phyloP scores from a whole-genome alignment of 176 grass and related monocot species.

The Bonia amplexicaulis region DNA sequence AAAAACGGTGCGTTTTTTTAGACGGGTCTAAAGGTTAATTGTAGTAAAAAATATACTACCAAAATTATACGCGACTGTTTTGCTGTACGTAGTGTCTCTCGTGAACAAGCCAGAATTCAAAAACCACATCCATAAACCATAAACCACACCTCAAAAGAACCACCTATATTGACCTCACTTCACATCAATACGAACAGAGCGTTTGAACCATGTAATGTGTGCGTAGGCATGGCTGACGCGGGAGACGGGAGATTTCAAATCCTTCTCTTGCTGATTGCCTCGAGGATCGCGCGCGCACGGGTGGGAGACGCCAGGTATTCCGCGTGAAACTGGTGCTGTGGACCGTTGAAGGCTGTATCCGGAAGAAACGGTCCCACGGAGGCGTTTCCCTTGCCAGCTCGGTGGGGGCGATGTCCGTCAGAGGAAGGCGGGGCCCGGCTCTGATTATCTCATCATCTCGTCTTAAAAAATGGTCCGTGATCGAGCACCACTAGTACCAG shows the following conservation, averaged over 20 bases:
- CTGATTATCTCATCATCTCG: conserved; percentile 14
- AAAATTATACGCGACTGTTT: no score
- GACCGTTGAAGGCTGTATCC: not conserved
- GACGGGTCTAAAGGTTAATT: no score
- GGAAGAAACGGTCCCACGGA: not conserved
- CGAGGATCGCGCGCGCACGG: not conserved
- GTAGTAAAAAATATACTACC: no score
- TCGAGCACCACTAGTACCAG: not conserved
- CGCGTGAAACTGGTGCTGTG: conserved; percentile 1
- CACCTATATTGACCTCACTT: no score
- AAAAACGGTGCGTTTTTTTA: no score
- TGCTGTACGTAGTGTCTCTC: no score
- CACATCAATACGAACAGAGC: no score
- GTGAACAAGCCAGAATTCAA: no score
- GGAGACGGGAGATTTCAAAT: conserved; percentile 30
- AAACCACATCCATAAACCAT: no score
- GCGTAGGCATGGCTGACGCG: conserved; percentile 19
- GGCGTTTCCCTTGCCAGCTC: not conserved
- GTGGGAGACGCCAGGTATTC: not conserved
- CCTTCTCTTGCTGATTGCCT: not conserved
- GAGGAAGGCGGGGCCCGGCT: not conserved
- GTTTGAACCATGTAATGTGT: not conserved
- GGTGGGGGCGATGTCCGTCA: conserved; percentile 23
- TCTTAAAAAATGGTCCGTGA: not conserved
- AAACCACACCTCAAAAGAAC: no score